Conservation (phyloP, 768 basidiomycete species). For the Termitomyces sp. region DNA sequence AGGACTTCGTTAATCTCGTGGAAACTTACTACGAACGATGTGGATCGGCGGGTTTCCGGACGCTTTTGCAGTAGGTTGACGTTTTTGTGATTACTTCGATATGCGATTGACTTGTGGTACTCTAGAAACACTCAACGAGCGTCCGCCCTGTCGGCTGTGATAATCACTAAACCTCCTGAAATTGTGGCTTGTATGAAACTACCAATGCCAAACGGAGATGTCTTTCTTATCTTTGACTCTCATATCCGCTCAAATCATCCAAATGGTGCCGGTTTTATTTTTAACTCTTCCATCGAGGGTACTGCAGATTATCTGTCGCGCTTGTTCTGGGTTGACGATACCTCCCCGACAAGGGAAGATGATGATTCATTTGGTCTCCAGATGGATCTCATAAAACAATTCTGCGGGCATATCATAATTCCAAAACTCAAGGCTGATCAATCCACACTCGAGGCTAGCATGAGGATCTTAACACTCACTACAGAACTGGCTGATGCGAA, state of each 20-base stretch:
- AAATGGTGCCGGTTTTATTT: constrained; percentile 54
- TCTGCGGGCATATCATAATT: constrained; percentile 54
- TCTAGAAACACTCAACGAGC: constrained; percentile 24
- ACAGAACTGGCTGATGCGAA: constrained; percentile 34
- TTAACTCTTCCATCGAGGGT: constrained; percentile 42
- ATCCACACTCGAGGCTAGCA: constrained; percentile 45
- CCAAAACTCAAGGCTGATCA: constrained; percentile 24
- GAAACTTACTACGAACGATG: constrained; percentile 35
- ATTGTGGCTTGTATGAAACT: constrained; percentile 53
- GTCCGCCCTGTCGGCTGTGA: constrained; percentile 30
- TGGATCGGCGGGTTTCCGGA: constrained; percentile 19
- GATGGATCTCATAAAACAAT: constrained; percentile 57
- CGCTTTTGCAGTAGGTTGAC: constrained; percentile 25
- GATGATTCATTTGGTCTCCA: constrained; percentile 47
- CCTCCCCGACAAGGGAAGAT: constrained; percentile 2
- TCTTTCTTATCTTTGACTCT: constrained; percentile 66
- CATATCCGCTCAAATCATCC: constrained; percentile 61
- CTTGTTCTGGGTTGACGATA: constrained; percentile 47
- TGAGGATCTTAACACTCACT: constrained; percentile 40
- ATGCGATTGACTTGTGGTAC: background rate
- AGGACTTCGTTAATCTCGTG: constrained; percentile 30
- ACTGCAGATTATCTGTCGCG: constrained; percentile 41
- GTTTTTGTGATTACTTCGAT: constrained; percentile 15
- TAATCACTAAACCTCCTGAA: constrained; percentile 72
- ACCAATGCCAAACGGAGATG: constrained; percentile 23